Evolutionary conservation across 495 filamentous ascomycete genomes (phyloP).

Genomic region (Aspergillus homomorphus): DNA sequence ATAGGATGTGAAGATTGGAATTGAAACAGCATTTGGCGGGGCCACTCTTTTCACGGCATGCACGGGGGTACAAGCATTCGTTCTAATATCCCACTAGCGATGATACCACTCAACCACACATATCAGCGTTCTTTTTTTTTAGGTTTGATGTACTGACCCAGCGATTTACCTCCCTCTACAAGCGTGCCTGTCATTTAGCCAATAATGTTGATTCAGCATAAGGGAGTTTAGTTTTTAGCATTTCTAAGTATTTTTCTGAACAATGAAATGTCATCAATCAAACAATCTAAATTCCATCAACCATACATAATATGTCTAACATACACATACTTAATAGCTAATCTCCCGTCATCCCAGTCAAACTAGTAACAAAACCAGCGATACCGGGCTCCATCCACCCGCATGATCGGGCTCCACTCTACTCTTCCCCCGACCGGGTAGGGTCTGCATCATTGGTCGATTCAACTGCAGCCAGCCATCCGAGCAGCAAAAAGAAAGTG

Average conservation of each 20-base stretch:
- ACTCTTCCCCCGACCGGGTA: too few relatives aligned
- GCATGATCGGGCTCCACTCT: neutral
- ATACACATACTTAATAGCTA: too few relatives aligned
- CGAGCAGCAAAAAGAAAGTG: neutral
- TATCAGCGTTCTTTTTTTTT: neutral
- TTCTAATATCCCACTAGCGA: constrained; percentile 7
- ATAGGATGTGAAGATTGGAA: neutral
- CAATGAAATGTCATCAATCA: too few relatives aligned
- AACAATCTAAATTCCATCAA: too few relatives aligned
- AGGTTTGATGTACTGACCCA: neutral
- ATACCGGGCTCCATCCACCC: neutral
- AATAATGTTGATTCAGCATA: neutral
- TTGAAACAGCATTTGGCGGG: neutral
- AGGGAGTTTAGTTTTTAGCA: neutral
- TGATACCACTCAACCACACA: constrained; percentile 9
- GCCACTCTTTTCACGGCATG: neutral
- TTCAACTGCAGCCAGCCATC: neutral
- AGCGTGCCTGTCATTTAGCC: neutral
- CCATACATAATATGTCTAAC: too few relatives aligned
- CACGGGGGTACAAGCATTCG: neutral
- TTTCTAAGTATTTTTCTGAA: too few relatives aligned
- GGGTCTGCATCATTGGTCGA: neutral
- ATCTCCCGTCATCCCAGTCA: too few relatives aligned
- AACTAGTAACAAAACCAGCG: neutral
- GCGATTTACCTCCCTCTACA: neutral